These are phyloP conservation scores for Pulveroboletus sp. DNA, from an alignment of 768 basidiomycete species.

Conservation along the genomic window DNA sequence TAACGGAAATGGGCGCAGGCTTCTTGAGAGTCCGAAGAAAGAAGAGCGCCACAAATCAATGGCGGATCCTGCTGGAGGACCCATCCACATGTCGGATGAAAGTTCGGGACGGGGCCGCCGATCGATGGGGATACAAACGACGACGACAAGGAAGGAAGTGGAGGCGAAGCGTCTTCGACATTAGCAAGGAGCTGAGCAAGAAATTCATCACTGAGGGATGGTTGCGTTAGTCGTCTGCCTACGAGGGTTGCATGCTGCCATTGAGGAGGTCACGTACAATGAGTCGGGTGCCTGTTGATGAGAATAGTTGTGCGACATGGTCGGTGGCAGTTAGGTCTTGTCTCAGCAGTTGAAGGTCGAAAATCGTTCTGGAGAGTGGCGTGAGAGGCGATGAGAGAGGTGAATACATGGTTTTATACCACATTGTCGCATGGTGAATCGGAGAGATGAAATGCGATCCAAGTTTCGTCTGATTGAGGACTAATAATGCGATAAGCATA, in stretches of 20 bases:
- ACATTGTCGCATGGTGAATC: too few species aligned
- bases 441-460: too few species aligned
- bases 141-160: neutral
- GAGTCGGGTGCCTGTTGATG: conserved; percentile 1
- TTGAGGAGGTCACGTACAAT: conserved; percentile 6
- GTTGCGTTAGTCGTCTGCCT: neutral
- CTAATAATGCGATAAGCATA: too few species aligned
- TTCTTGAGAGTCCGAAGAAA: conserved; percentile 1
- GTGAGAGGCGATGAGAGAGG: neutral
- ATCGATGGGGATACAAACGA: neutral
- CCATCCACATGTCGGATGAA: conserved; percentile 11
- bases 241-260: neutral
- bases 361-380: neutral
- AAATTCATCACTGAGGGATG: conserved; percentile 9
- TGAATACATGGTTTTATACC: too few species aligned
- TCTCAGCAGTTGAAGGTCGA: neutral
- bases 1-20: conserved; percentile 12
- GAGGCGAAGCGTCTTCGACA: neutral
- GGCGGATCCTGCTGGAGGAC: neutral
- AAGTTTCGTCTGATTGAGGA: too few species aligned
- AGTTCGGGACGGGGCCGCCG: neutral
- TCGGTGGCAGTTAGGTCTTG: neutral
- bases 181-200: conserved; percentile 11
- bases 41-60: neutral
- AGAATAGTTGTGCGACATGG: conserved; percentile 1